Percentiles rank a stretch among this genome's conserved stretches.
These are phyloP conservation scores for Lavandula angustifolia DNA, from an alignment of 257 asterid species.

Conservation along the genomic window DNA sequence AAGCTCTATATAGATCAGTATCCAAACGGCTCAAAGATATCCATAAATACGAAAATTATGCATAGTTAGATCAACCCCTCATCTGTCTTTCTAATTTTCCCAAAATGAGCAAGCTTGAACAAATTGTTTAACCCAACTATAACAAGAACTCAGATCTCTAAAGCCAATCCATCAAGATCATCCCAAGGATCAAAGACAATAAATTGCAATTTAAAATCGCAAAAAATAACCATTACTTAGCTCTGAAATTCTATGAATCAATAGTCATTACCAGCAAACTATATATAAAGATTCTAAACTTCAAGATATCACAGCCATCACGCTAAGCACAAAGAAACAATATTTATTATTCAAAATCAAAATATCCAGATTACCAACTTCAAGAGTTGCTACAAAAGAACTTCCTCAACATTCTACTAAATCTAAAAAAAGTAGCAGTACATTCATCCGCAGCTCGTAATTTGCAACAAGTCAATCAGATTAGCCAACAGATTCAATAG, in stretches of 20 bases:
- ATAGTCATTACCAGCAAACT: slow-evolving; percentile 28
- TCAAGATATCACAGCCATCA: not conserved
- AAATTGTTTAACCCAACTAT: not conserved
- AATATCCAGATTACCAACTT: not conserved
- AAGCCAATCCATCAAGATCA: slow-evolving; percentile 2
- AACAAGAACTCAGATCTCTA: slow-evolving; percentile 21
- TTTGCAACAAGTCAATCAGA: not conserved
- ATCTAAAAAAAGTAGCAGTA: not conserved
- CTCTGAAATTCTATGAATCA: slow-evolving; percentile 21
- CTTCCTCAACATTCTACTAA: not conserved
- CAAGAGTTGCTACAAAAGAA: not conserved
- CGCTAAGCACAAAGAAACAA: not conserved
- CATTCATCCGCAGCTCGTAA: not conserved
- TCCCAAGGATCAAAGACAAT: slow-evolving; percentile 1
- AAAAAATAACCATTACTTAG: not conserved
- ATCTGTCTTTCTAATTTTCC: not conserved
- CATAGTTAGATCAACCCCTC: slow-evolving; percentile 2
- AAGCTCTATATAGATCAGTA: not conserved
- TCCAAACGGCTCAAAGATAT: not conserved
- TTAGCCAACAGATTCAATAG: slow-evolving; percentile 16
- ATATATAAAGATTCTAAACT: not conserved
- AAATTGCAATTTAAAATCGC: not conserved
- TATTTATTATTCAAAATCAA: not conserved
- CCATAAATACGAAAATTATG: not conserved
- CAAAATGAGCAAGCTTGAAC: slow-evolving; percentile 1